Evolutionary conservation across 768 basidiomycete species (phyloP).

Genomic region (Gloeostereum incarnatum): DNA sequence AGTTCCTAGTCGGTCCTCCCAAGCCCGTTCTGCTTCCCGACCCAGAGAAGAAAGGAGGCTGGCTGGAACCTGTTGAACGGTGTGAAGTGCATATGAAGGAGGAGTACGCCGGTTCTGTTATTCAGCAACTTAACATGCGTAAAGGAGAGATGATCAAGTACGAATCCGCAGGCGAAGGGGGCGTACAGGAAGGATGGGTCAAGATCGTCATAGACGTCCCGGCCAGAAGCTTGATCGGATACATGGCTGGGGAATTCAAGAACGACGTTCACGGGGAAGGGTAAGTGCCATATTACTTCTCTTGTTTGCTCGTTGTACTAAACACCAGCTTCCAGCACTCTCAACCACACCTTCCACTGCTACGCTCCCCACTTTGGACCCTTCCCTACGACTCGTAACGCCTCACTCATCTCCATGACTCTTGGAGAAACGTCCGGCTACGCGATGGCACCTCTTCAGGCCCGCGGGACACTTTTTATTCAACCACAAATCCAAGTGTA

Average conservation of each 20-base stretch:
- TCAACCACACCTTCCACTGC: constrained; percentile 43
- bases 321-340: constrained; percentile 20
- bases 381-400: constrained; percentile 39
- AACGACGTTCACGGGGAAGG: constrained; percentile 43
- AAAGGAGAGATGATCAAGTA: constrained; percentile 39
- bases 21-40: constrained; percentile 40
- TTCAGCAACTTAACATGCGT: constrained; percentile 42
- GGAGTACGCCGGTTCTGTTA: constrained; percentile 35
- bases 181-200: constrained; percentile 24
- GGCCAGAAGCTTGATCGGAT: constrained; percentile 38
- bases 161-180: constrained; percentile 31
- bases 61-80: constrained; percentile 39
- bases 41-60: constrained; percentile 20
- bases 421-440: constrained; percentile 36
- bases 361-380: constrained; percentile 33
- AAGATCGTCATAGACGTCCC: constrained; percentile 39
- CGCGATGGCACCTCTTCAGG: constrained; percentile 39
- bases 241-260: constrained; percentile 43
- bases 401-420: constrained; percentile 37
- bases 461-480: constrained; percentile 36
- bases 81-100: constrained; percentile 35
- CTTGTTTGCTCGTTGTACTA: neutral
- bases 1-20: constrained; percentile 36
- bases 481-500: constrained; percentile 37
- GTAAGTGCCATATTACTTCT: constrained; percentile 14